Percentiles rank a stretch among this genome's conserved stretches.
phyloP scores from a whole-genome alignment of 257 asterid species.

The Asclepias syriaca region DNA sequence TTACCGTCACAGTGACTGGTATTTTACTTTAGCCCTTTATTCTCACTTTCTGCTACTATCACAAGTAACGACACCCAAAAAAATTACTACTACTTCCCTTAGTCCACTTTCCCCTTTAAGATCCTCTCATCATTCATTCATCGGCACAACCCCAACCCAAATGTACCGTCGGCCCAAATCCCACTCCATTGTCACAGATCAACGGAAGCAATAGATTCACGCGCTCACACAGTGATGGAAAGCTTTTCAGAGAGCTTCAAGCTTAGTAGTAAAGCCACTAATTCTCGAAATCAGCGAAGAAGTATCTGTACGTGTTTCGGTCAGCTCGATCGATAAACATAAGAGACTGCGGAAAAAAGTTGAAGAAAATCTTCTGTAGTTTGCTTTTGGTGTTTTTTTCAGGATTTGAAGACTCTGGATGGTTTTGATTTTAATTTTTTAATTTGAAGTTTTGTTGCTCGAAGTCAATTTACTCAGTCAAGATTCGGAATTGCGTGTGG shows the following conservation, averaged over 20 bases:
- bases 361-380: background rate
- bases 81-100: background rate
- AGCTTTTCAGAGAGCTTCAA: slow-evolving; percentile 3
- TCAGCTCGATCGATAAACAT: background rate
- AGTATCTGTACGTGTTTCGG: background rate
- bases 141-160: background rate
- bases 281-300: background rate
- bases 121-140: background rate
- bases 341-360: background rate
- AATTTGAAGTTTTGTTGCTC: background rate
- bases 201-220: background rate
- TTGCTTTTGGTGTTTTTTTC: background rate
- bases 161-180: background rate
- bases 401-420: background rate
- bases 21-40: too few species aligned
- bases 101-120: slow-evolving; percentile 1
- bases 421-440: background rate
- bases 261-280: background rate
- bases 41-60: background rate
- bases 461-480: slow-evolving; percentile 3
- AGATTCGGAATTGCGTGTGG: background rate
- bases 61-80: background rate
- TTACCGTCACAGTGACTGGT: too few species aligned
- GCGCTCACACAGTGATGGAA: background rate
- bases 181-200: slow-evolving; percentile 1